Base-by-base conservation (phyloP, 495 filamentous ascomycete species). In the Tuber aestivum region DNA sequence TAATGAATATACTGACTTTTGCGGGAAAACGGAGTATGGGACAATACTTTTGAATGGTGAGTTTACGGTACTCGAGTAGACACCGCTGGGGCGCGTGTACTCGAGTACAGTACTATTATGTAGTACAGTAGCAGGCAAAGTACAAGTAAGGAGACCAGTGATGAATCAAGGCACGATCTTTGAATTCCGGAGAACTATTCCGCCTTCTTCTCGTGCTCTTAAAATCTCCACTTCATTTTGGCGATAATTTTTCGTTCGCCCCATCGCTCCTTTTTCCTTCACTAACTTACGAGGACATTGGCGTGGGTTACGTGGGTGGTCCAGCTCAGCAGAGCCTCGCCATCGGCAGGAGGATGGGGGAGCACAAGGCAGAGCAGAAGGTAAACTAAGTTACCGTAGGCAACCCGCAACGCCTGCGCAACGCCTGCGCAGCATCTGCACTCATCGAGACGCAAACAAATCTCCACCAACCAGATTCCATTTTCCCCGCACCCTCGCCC, bases 401-500 rank as follows among this genome's bases (percentile, higher is more conserved):
- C n/a, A n/a, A n/a, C n/a, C n/a, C n/a, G n/a, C n/a, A n/a, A n/a
- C n/a, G n/a, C n/a, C n/a, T 7, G 8, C 23, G 9, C 23, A 40
- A 21, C n/a, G n/a, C 10, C 12, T 27, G 4, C 56, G 35, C 56
- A 35, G 27, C 56, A 56, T 27, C 27, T 27, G 50, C 23, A 23
- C 50, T 1, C 56, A 65, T 65, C 56, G 35, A 65, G 0, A 65
- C 27, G 2, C 56, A 18, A 65, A 65, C 38, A 75, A 42, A 74
- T 37, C 44, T 73, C 45, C 21, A 32, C 42, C 35, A 45, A 48
- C 72, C 45, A 35, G n/a, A 72, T 14, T 35, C 69, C 41, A 65
- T 44, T 79, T 75, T 72, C 78, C 77, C 77, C 72, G 75, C 76
- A 79, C 68, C 75, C 35, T 75, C 72, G 50, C 27, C 41, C 71